These are phyloP conservation scores for Fusarium albidum DNA, from an alignment of 2,329 filamentous ascomycete species.

Conservation along the genomic window DNA sequence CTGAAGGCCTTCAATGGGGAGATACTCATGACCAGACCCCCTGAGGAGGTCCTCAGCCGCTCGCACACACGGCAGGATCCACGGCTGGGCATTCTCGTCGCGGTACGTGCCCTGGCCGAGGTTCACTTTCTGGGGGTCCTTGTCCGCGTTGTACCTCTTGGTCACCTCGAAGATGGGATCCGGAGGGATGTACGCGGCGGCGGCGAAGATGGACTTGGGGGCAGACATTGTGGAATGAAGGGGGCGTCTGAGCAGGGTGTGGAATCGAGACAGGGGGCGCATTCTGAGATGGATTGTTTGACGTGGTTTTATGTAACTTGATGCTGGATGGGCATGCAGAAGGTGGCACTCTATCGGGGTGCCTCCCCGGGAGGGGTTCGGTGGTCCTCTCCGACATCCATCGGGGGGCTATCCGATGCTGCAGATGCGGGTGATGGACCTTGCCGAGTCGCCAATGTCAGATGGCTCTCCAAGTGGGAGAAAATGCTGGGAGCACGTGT, in stretches of 20 bases:
- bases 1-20: constrained; percentile 47
- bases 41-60: constrained; percentile 32
- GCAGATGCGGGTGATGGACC: too few species aligned
- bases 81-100: constrained; percentile 49
- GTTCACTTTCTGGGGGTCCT: constrained; percentile 46
- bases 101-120: constrained; percentile 50
- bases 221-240: too few species aligned
- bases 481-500: too few species aligned
- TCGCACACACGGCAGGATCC: constrained; percentile 49
- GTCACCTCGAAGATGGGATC: constrained; percentile 48
- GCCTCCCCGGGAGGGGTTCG: neutral
- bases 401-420: constrained; percentile 2
- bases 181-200: constrained; percentile 38
- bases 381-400: neutral
- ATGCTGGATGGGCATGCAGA: too few species aligned
- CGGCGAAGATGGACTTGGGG: constrained; percentile 29
- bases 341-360: too few species aligned
- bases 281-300: neutral
- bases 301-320: neutral
- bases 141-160: constrained; percentile 43
- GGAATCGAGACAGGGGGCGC: neutral
- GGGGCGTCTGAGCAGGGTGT: too few species aligned
- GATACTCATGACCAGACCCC: constrained; percentile 46
- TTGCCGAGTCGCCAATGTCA: too few species aligned
- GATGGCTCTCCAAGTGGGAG: too few species aligned